A percentile compares a stretch with the other conserved stretches of the same genome.
phyloP scores from a whole-genome alignment of 257 asterid genomes.

The Prunella vulgaris region DNA sequence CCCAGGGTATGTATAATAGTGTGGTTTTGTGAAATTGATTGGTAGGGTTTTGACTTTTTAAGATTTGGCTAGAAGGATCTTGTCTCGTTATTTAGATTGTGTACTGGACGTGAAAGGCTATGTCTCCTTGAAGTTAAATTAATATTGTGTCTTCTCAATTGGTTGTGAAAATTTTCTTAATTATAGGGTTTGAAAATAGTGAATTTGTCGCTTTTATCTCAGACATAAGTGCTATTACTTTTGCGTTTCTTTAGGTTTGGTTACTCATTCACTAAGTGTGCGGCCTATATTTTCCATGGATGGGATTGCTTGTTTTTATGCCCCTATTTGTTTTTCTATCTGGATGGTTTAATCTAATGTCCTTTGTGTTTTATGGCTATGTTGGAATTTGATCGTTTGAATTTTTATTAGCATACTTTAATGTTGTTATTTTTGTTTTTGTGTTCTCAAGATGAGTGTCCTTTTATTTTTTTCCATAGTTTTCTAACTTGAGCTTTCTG shows the following conservation, averaged over 20 bases:
- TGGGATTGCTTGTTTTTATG: not conserved
- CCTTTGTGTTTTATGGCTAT: not conserved
- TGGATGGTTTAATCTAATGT: not conserved
- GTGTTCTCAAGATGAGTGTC: not conserved
- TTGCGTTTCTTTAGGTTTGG: not conserved
- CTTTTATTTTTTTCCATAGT: not conserved
- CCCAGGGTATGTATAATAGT: conserved; percentile 49
- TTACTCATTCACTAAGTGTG: not conserved
- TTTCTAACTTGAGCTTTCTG: conserved; percentile 4
- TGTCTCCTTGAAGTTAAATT: not conserved
- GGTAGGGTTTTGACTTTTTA: not conserved
- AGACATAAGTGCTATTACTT: no score
- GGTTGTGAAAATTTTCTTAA: not conserved
- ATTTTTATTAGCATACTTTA: not conserved
- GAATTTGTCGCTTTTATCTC: not conserved
- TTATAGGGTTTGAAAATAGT: not conserved
- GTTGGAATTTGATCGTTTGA: not conserved
- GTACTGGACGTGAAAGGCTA: not conserved
- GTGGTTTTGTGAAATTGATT: not conserved
- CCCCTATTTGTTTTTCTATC: not conserved
- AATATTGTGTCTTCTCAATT: not conserved
- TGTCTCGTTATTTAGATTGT: not conserved
- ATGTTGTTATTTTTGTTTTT: not conserved
- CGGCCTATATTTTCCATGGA: not conserved
- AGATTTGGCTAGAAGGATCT: not conserved